A percentile compares a stretch with the other conserved stretches of the same genome.
Conservation (phyloP, 2,329 filamentous ascomycete species). For the Grosmannia serpens region DNA sequence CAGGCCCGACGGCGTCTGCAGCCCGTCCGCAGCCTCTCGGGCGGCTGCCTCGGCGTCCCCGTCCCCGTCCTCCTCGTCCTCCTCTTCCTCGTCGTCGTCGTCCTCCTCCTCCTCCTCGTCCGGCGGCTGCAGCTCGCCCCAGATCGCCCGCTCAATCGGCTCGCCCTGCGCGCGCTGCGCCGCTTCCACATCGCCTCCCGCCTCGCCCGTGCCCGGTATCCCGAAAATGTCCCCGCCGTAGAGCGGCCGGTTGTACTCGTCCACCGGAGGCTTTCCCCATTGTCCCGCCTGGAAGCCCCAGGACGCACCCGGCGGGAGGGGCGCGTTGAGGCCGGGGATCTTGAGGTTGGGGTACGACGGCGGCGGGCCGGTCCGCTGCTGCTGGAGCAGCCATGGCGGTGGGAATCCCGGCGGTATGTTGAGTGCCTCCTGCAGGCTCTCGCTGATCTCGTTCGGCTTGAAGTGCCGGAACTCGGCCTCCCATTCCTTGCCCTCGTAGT, state of each 20-base stretch:
- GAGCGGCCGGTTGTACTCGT: constrained; percentile 82
- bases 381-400: constrained; percentile 94
- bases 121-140: constrained; percentile 81
- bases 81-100: constrained; percentile 54
- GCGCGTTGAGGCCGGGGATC: constrained; percentile 87
- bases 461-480: constrained; percentile 90
- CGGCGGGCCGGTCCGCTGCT: constrained; percentile 85
- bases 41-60: constrained; percentile 47
- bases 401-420: constrained; percentile 89
- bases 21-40: constrained; percentile 49
- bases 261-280: constrained; percentile 90
- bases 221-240: constrained; percentile 95
- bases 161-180: constrained; percentile 40
- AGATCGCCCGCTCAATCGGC: constrained; percentile 74
- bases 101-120: constrained; percentile 65
- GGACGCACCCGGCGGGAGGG: constrained; percentile 73
- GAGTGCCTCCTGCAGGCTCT: constrained; percentile 81
- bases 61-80: constrained; percentile 62
- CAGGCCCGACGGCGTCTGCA: constrained; percentile 63
- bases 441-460: constrained; percentile 78
- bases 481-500: constrained; percentile 97
- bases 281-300: constrained; percentile 96
- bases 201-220: constrained; percentile 33
- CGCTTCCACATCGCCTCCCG: constrained; percentile 24
- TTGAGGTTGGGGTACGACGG: constrained; percentile 93